Conservation (phyloP, 2,329 filamentous ascomycete genomes). For the Talaromyces islandicus region DNA sequence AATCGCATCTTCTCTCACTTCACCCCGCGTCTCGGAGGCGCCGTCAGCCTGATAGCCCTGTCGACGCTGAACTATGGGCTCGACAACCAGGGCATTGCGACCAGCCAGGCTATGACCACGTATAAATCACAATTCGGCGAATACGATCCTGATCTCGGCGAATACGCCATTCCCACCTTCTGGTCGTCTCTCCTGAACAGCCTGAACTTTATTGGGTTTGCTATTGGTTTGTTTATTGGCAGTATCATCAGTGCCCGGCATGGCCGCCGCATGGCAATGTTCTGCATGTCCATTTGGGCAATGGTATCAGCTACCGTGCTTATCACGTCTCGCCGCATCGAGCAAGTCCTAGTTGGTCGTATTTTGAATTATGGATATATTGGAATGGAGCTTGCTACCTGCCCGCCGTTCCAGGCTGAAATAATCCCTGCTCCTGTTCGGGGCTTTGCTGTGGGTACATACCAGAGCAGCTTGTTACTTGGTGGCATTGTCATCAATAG, state of each 20-base stretch:
- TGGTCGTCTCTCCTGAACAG: slow-evolving; percentile 34
- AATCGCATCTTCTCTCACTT: slow-evolving; percentile 9
- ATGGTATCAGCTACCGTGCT: slow-evolving; percentile 8
- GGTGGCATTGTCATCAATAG: slow-evolving; percentile 18
- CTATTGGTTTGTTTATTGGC: slow-evolving; percentile 13
- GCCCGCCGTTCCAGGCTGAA: slow-evolving; percentile 10
- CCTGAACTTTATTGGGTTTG: slow-evolving; percentile 31
- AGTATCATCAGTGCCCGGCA: slow-evolving; percentile 9
- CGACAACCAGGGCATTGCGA: slow-evolving; percentile 34
- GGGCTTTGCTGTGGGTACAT: slow-evolving; percentile 10
- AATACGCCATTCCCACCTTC: slow-evolving; percentile 23
- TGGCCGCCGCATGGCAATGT: slow-evolving; percentile 10
- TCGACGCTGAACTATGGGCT: slow-evolving; percentile 38
- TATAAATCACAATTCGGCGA: slow-evolving; percentile 31
- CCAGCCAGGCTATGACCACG: slow-evolving; percentile 32
- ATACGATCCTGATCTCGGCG: slow-evolving; percentile 15
- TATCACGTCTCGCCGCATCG: slow-evolving; percentile 5
- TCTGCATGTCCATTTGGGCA: slow-evolving; percentile 11
- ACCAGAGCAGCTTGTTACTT: slow-evolving; percentile 13
- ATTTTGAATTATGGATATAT: slow-evolving; percentile 11
- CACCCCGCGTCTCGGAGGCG: slow-evolving; percentile 7
- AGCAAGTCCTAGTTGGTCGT: slow-evolving; percentile 8
- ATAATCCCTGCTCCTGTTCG: slow-evolving; percentile 10
- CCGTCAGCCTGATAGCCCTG: slow-evolving; percentile 27
- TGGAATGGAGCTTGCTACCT: slow-evolving; percentile 11